Evolutionary conservation across 192 early-diverging fungal species (phyloP), one percentile per base, ranked within the genome.

Genomic region (Umbelopsis sp.): DNA sequence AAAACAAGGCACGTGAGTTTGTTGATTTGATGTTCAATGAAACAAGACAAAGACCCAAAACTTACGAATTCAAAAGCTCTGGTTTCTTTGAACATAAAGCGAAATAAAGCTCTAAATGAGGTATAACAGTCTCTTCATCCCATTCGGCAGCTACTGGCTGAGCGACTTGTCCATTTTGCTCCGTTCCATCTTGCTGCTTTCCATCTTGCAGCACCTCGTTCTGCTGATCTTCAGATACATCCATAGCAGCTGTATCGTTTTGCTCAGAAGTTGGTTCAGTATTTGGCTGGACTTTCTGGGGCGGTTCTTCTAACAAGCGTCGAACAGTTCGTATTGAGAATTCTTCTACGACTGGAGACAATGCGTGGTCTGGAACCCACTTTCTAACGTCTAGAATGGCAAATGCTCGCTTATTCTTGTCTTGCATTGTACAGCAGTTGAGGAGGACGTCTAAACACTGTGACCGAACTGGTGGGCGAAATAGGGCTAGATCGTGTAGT

Each of bases 81-180:
- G 81, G 87, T 48, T 92, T 92, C 70, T 90, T 91, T 49, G 84
- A 85, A 69, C 91, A 91, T 11, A 94, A 74, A 22, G 91, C 87
- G 71, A 95, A 88, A 74, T 82, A 95, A 27, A 95, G 74, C 67
- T 95, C 93, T 41, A 93, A 66, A 65, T 86, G 85, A 18, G 84
- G 67, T 12, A 86, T 78, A 15, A 92, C 83, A 67, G 91, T 91
- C n/a, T 84, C 73, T 65, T 91, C 90, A 11, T 80, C 80, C 78
- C 84, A 83, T 9, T 55, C 70, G 4, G 49, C 49, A n/a, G 37
- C 71, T 9, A 13, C 35, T 18, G 30, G 9, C 25, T 61, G 27
- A n/a, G 30, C 15, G 27, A 23, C 23, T 12, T 52, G 45, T 22
- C 73, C 61, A 21, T 64, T 70, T 50, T n/a, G 69, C 18, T 25